Evolutionary conservation across 495 filamentous ascomycete species (phyloP).

Genomic region (Lepidopterella palustris): DNA sequence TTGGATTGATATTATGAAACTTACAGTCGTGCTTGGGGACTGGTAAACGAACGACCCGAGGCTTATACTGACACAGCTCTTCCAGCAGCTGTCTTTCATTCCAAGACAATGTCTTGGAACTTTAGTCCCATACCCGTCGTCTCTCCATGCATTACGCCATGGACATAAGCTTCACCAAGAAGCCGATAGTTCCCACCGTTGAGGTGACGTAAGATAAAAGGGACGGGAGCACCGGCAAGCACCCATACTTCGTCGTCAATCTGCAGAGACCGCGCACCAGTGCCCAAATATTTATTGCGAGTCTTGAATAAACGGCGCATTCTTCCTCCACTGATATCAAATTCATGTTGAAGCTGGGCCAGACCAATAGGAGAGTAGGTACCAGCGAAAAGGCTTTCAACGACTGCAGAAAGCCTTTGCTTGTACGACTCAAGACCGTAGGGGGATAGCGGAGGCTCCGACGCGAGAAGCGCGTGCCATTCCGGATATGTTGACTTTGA

Average conservation of each 20-base stretch:
- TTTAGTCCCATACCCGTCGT: constrained; percentile 6
- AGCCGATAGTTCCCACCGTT: constrained; percentile 13
- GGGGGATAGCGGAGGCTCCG: constrained; percentile 11
- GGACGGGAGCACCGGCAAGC: constrained; percentile 10
- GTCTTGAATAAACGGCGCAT: constrained; percentile 21
- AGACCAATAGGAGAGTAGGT: constrained; percentile 22
- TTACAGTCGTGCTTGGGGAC: too few relatives aligned
- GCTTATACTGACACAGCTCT: too few relatives aligned
- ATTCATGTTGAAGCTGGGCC: constrained; percentile 19
- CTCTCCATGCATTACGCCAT: constrained; percentile 22
- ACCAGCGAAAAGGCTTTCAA: constrained; percentile 23
- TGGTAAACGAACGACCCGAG: too few relatives aligned
- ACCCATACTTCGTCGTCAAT: constrained; percentile 21
- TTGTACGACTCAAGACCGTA: constrained; percentile 9
- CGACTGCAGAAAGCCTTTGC: constrained; percentile 9
- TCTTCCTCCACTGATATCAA: constrained; percentile 15
- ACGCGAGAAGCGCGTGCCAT: constrained; percentile 16
- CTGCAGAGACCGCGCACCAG: constrained; percentile 8
- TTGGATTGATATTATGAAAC: too few relatives aligned
- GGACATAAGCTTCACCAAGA: constrained; percentile 24
- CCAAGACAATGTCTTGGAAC: constrained; percentile 2
- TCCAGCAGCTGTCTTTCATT: constrained; percentile 7
- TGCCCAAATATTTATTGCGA: constrained; percentile 10
- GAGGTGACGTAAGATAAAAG: constrained; percentile 10
- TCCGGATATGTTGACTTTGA: constrained; percentile 22